Evolutionary conservation across 805 yeast species (phyloP).

Genomic region (Kuraishia cidri): DNA sequence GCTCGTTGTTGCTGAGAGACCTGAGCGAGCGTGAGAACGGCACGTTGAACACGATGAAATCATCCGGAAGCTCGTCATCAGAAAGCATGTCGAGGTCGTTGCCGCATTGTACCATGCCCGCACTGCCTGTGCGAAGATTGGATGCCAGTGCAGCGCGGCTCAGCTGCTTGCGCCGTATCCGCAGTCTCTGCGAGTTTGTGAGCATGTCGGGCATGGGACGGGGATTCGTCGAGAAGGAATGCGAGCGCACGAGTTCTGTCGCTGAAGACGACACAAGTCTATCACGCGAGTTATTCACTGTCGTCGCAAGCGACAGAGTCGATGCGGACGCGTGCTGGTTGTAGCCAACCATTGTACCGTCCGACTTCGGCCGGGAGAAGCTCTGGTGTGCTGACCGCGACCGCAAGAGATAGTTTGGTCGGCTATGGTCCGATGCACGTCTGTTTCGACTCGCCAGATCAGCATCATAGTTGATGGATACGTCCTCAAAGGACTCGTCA

Average conservation of each 20-base stretch:
- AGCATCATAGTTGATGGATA: constrained; percentile 8
- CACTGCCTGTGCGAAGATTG: background rate
- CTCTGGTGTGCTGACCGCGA: background rate
- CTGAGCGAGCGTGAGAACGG: constrained; percentile 51
- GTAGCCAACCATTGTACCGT: too few species aligned
- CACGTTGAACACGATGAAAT: constrained; percentile 49
- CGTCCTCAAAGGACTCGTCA: constrained; percentile 24
- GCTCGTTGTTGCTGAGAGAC: constrained; percentile 25
- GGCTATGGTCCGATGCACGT: background rate
- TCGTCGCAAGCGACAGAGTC: too few species aligned
- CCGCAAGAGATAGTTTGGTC: background rate
- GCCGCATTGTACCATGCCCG: background rate
- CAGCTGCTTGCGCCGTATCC: background rate
- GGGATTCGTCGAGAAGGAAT: too few species aligned
- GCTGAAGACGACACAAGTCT: too few species aligned
- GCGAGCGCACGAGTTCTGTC: too few species aligned
- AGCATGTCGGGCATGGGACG: too few species aligned
- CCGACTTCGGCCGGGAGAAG: too few species aligned
- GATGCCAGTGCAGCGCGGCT: background rate
- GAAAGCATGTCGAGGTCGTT: constrained; percentile 27
- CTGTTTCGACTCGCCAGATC: background rate
- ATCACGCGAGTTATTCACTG: too few species aligned
- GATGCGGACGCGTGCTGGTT: too few species aligned
- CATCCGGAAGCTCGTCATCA: constrained; percentile 47
- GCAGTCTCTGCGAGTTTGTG: background rate